phyloP scores from a whole-genome alignment of 1,284 basidiomycete species.

The Sporisorium iseilematis-ciliati region DNA sequence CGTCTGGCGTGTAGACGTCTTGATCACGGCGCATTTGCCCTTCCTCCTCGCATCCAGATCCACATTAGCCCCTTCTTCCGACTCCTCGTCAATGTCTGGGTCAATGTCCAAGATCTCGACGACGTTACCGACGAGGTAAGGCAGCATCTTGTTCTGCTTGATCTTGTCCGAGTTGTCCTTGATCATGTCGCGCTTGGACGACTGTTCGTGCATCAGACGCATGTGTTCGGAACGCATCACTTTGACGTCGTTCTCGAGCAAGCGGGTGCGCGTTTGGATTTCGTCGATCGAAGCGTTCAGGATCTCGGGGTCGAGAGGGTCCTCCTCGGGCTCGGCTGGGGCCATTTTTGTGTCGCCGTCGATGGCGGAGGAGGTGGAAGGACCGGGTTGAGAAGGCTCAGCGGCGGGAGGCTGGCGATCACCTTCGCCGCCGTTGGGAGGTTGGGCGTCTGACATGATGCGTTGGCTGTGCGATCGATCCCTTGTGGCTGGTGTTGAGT shows the following conservation, averaged over 20 bases:
- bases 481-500: not conserved
- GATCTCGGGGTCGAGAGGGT: conserved; percentile 61
- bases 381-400: conserved; percentile 21
- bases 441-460: conserved; percentile 49
- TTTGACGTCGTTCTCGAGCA: conserved; percentile 69
- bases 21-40: conserved; percentile 98
- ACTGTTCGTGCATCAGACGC: conserved; percentile 91
- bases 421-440: conserved; percentile 29
- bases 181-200: conserved; percentile 97
- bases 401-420: conserved; percentile 20
- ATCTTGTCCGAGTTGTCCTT: conserved; percentile 98
- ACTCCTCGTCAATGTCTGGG: conserved; percentile 86
- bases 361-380: conserved; percentile 23
- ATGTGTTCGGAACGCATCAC: conserved; percentile 78
- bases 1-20: conserved; percentile 93
- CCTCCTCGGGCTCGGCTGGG: conserved; percentile 44
- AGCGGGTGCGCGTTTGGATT: conserved; percentile 66
- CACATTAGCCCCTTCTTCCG: conserved; percentile 83
- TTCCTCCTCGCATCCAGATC: conserved; percentile 93
- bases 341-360: conserved; percentile 56
- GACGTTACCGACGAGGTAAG: conserved; percentile 97
- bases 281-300: conserved; percentile 64
- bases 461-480: not conserved
- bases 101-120: conserved; percentile 87
- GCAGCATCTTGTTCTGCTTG: conserved; percentile 98